phyloP scores from a whole-genome alignment of 768 basidiomycete genomes.

The Fibroporia radiculosa region DNA sequence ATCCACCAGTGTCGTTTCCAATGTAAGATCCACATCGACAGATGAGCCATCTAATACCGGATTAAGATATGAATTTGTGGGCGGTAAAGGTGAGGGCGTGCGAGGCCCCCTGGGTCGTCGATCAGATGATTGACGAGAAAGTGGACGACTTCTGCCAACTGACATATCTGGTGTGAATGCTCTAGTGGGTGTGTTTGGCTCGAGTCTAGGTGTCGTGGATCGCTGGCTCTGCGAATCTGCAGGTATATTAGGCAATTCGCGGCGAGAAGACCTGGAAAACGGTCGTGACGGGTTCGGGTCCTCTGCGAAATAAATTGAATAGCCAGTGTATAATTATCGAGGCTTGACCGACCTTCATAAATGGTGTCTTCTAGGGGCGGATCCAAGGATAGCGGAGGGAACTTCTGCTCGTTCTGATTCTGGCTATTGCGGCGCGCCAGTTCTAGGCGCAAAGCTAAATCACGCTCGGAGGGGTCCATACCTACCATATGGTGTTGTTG shows the following conservation, averaged over 20 bases:
- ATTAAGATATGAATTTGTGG: conserved; percentile 27
- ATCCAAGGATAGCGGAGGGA: conserved; percentile 34
- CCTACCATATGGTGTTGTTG: conserved; percentile 21
- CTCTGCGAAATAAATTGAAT: conserved; percentile 32
- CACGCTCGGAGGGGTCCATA: conserved; percentile 64
- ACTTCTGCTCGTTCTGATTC: conserved; percentile 51
- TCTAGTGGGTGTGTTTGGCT: conserved; percentile 32
- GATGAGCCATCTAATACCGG: conserved; percentile 29
- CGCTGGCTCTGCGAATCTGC: conserved; percentile 28
- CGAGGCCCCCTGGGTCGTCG: conserved; percentile 68
- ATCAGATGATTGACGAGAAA: conserved; percentile 44
- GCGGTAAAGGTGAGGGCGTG: conserved; percentile 62
- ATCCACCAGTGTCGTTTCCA: conserved; percentile 31
- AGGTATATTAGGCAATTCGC: conserved; percentile 25
- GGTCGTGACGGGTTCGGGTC: conserved; percentile 49
- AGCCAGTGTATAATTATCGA: too few species aligned
- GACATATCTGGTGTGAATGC: conserved; percentile 3
- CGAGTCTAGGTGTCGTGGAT: conserved; percentile 40
- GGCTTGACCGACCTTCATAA: conserved; percentile 68
- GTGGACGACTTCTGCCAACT: conserved; percentile 24
- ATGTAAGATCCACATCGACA: conserved; percentile 33
- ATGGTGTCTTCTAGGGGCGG: conserved; percentile 56
- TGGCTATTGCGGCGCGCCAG: conserved; percentile 80
- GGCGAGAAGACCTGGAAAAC: conserved; percentile 33
- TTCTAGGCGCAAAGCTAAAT: conserved; percentile 71